Evolutionary conservation across 2,329 filamentous ascomycete species (phyloP).

Genomic region (Leptographium wingfieldii): DNA sequence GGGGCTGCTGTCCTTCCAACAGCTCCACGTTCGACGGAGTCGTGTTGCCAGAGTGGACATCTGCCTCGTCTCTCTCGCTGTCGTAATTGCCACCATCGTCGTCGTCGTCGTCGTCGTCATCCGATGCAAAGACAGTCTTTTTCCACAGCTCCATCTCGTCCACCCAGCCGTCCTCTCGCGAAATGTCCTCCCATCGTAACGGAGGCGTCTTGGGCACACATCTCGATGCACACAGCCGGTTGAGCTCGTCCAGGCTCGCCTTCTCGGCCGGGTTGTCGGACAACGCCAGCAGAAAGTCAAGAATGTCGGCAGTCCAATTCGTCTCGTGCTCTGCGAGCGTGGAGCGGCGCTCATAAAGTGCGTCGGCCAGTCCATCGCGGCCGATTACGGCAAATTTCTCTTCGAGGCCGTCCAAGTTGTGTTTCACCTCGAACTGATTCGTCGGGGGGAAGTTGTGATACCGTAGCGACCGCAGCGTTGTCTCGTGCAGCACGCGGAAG

Average conservation of each 20-base stretch:
- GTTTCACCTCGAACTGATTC: conserved; percentile 62
- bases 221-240: conserved; percentile 34
- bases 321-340: conserved; percentile 20
- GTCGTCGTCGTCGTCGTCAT: conserved; percentile 49
- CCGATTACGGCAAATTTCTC: conserved; percentile 78
- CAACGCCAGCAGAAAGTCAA: conserved; percentile 67
- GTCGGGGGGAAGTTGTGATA: conserved; percentile 49
- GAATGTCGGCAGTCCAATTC: conserved; percentile 65
- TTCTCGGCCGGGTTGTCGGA: conserved; percentile 69
- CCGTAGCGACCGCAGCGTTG: conserved; percentile 37
- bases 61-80: conserved; percentile 42
- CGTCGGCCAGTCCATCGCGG: conserved; percentile 66
- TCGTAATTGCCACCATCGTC: conserved; percentile 25
- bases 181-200: conserved; percentile 69
- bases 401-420: conserved; percentile 56
- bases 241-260: conserved; percentile 51
- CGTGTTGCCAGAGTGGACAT: conserved; percentile 23
- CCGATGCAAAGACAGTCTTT: conserved; percentile 40
- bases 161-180: conserved; percentile 61
- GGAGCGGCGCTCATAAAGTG: conserved; percentile 34
- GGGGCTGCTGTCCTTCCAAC: not conserved
- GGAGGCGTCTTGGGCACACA: conserved; percentile 28
- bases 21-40: conserved; percentile 5
- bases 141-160: conserved; percentile 57
- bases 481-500: conserved; percentile 35